These are phyloP conservation scores for Pichia eremophila DNA, from an alignment of 805 yeast species.

Conservation along the genomic window DNA sequence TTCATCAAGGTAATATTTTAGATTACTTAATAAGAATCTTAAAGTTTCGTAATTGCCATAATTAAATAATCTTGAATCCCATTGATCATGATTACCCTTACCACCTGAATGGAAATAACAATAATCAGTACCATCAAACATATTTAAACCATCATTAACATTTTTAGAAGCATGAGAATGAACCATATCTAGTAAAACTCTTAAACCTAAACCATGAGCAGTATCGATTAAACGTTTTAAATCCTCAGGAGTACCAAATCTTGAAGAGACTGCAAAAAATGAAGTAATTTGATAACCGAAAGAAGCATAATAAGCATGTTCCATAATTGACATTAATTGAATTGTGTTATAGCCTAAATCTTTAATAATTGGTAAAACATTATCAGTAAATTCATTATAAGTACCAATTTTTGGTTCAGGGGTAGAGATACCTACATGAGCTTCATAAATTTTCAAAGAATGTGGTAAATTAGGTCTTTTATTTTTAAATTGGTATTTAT, in stretches of 20 bases:
- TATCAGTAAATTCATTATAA: slow-evolving; percentile 73
- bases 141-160: slow-evolving; percentile 86
- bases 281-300: slow-evolving; percentile 96
- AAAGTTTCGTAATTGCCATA: slow-evolving; percentile 88
- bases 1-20: slow-evolving; percentile 74
- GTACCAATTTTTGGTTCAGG: slow-evolving; percentile 81
- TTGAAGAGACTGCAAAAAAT: slow-evolving; percentile 81
- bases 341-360: slow-evolving; percentile 85
- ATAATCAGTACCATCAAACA: slow-evolving; percentile 91
- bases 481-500: slow-evolving; percentile 50
- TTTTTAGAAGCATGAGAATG: slow-evolving; percentile 95
- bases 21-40: slow-evolving; percentile 73
- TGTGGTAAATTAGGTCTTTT: slow-evolving; percentile 49
- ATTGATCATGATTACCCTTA: slow-evolving; percentile 79
- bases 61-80: slow-evolving; percentile 96
- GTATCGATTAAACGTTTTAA: slow-evolving; percentile 82
- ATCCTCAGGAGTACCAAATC: slow-evolving; percentile 94
- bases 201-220: slow-evolving; percentile 81
- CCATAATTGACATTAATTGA: slow-evolving; percentile 97
- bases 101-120: slow-evolving; percentile 87
- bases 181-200: slow-evolving; percentile 83
- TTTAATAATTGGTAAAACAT: slow-evolving; percentile 75
- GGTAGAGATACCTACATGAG: slow-evolving; percentile 90
- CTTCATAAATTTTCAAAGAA: slow-evolving; percentile 77
- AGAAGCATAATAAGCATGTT: slow-evolving; percentile 95